These are phyloP conservation scores for Sporothrix mexicana DNA, from an alignment of 2,329 filamentous ascomycete genomes.

Conservation along the genomic window DNA sequence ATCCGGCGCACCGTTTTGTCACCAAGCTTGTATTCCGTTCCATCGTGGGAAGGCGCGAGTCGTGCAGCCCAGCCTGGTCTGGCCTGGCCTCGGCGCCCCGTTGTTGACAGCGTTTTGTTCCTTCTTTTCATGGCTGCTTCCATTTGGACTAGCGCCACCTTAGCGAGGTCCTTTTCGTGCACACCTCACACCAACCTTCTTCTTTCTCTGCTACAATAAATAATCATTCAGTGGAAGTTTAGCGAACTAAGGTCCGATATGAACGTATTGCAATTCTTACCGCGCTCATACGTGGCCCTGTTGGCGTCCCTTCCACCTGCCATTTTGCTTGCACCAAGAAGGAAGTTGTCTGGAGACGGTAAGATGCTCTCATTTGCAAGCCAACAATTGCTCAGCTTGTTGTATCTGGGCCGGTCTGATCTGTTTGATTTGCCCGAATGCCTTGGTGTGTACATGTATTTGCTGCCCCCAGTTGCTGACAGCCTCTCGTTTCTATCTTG, in stretches of 20 bases:
- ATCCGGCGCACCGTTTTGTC: background rate
- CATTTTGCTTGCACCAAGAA: slow-evolving; percentile 13
- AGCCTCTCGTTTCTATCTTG: slow-evolving; percentile 5
- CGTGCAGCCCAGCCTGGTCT: slow-evolving; percentile 4
- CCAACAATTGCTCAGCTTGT: too few relatives aligned
- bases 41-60: slow-evolving; percentile 13
- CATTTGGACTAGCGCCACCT: slow-evolving; percentile 1
- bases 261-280: background rate
- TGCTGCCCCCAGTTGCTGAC: background rate
- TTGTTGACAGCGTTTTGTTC: background rate
- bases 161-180: slow-evolving; percentile 17
- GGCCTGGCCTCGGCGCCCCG: slow-evolving; percentile 3
- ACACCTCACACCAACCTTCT: slow-evolving; percentile 8
- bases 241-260: background rate
- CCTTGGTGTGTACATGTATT: background rate
- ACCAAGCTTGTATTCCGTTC: background rate
- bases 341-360: background rate
- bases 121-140: slow-evolving; percentile 16
- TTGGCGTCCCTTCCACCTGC: background rate
- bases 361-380: too few relatives aligned
- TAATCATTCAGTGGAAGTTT: too few relatives aligned
- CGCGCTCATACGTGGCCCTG: background rate
- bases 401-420: background rate
- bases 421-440: slow-evolving; percentile 11
- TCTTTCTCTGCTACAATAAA: background rate